Base-by-base conservation (phyloP, 75 land plant species). In the Selaginella moellendorffii region DNA sequence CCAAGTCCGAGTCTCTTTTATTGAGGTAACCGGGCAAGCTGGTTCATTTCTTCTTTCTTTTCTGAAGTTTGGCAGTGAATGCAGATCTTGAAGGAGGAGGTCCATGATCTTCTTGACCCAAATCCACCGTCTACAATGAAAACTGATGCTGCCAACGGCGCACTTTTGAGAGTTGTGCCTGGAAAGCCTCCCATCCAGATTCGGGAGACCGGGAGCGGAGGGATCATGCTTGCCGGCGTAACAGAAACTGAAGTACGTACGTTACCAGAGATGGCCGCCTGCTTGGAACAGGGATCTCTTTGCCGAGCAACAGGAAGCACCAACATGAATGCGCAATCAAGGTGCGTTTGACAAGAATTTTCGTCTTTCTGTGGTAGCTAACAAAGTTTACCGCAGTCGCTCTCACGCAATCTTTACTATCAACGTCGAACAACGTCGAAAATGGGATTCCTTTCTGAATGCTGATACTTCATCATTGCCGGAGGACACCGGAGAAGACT, bases 371-470 rank as follows among this genome's bases (percentile, higher is more conserved):
- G 5, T 36, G 46, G 14, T 36, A 14, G 5, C 10, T 14, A 36
- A 36, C 14, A 14, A 36, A 36, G 46, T 36, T 36, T 36, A 5
- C 14, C 46, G 14, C 67, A 95, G 99, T 76, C 99, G 99, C 24
- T 95, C 99, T 29, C 99, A 95, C 84, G 99, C 99, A 23, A 95
- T 95, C 67, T 95, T 95, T 77, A 95, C 99, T 26, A 91, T 95
- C 70, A 90, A 86, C 54, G 61, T 95, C 63, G 97, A 95, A 79
- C 99, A 95, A 70, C 85, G 85, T 76, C 82, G 83, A 53, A 95
- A 84, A 69, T 68, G 73, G 46, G 77, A 78, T 65, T 26, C 54
- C 19, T 54, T 54, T 29, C 51, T 36, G 9, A 65, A 65, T 53
- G 71, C 36, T 19, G 71, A 60, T 12, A 68, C 76, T 24, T 36